Evolutionary conservation across 202 grass and related monocot genomes (phyloP).

Genomic region (Cymbopogon flexuosus): DNA sequence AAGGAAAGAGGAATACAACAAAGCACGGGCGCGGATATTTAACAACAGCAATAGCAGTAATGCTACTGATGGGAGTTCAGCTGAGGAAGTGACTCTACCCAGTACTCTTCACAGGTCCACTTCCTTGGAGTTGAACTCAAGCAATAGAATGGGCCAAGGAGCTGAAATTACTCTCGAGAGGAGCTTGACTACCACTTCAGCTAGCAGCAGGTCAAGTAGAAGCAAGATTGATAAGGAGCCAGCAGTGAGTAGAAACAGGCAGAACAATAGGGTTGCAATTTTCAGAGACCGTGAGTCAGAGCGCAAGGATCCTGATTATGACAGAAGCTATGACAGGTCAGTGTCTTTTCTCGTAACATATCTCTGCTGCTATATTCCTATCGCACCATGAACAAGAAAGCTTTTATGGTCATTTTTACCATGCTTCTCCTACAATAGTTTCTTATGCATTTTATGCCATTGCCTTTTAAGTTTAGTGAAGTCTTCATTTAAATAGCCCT

Average conservation of each 20-base stretch:
- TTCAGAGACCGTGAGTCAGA: constrained; percentile 83
- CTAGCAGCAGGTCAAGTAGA: constrained; percentile 50
- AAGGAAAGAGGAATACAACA: constrained; percentile 97
- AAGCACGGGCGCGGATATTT: constrained; percentile 89
- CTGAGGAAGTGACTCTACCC: constrained; percentile 56
- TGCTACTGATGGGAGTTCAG: constrained; percentile 45
- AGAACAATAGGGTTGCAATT: constrained; percentile 71
- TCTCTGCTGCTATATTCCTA: neutral
- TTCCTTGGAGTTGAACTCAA: constrained; percentile 55
- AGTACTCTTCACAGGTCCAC: constrained; percentile 56
- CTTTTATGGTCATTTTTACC: neutral
- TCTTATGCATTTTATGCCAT: neutral
- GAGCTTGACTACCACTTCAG: constrained; percentile 44
- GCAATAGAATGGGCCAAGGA: constrained; percentile 31
- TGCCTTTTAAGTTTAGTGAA: neutral
- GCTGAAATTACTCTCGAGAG: constrained; percentile 51
- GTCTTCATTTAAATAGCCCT: neutral
- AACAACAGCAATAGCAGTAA: constrained; percentile 37
- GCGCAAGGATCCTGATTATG: constrained; percentile 93
- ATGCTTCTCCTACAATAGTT: neutral
- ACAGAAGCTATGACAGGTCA: constrained; percentile 94
- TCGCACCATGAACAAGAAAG: neutral
- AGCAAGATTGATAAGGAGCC: constrained; percentile 56
- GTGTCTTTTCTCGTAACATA: neutral
- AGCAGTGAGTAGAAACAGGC: constrained; percentile 40